Evolutionary conservation across 1,284 basidiomycete genomes (phyloP).

Genomic region (Lignosus rhinocerotis): DNA sequence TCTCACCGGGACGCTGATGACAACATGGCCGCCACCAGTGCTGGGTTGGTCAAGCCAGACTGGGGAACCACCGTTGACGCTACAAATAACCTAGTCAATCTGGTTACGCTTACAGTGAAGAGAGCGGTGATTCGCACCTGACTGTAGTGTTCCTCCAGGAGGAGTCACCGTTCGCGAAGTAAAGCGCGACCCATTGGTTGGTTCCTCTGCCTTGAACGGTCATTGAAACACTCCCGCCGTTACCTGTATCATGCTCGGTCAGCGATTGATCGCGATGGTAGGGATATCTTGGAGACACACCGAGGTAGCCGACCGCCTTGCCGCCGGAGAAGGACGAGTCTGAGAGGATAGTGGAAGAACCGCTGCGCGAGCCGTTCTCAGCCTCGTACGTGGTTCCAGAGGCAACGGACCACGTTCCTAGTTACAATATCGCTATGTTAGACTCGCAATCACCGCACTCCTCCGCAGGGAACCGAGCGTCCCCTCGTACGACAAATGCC

Average conservation of each 20-base stretch:
- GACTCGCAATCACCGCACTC: background rate
- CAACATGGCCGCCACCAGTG: constrained; percentile 51
- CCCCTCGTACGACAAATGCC: background rate
- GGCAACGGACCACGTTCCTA: constrained; percentile 51
- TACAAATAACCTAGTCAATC: constrained; percentile 22
- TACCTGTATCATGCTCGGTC: constrained; percentile 36
- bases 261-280: background rate
- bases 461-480: background rate
- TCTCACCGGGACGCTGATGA: constrained; percentile 58
- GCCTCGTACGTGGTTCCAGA: constrained; percentile 59
- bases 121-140: constrained; percentile 40
- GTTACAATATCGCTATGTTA: background rate
- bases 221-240: constrained; percentile 58
- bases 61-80: constrained; percentile 57
- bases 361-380: constrained; percentile 52
- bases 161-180: constrained; percentile 60
- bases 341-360: constrained; percentile 45
- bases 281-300: constrained; percentile 28
- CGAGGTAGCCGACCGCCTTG: constrained; percentile 55
- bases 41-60: constrained; percentile 57
- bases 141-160: constrained; percentile 60
- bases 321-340: constrained; percentile 54
- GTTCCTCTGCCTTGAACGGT: constrained; percentile 56
- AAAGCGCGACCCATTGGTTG: constrained; percentile 58
- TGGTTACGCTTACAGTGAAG: background rate